Percentiles rank a stretch among this genome's conserved stretches.
Evolutionary conservation across 2,329 filamentous ascomycete genomes (phyloP).

Genomic region (Proliferodiscus dingleyae): DNA sequence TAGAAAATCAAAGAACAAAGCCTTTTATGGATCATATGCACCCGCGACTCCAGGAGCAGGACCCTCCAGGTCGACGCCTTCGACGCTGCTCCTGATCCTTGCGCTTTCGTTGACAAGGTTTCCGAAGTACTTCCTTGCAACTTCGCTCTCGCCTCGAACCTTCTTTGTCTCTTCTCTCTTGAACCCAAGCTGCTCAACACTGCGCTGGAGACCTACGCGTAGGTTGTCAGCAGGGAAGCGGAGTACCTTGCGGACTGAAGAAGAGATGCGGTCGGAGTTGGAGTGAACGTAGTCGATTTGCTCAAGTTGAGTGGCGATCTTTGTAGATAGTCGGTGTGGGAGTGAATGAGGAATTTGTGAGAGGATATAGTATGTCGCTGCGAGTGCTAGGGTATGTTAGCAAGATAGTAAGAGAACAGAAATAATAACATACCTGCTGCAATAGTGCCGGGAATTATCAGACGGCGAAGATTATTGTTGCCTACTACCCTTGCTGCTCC

Average conservation of each 20-base stretch:
- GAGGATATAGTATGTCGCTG: constrained; percentile 75
- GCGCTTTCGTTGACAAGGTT: constrained; percentile 70
- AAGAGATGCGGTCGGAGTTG: constrained; percentile 79
- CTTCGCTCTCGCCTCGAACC: constrained; percentile 75
- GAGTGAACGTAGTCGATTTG: constrained; percentile 88
- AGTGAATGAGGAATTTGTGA: constrained; percentile 85
- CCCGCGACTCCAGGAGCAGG: constrained; percentile 31
- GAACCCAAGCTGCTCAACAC: constrained; percentile 74
- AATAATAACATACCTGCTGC: constrained; percentile 62
- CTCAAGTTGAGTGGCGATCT: constrained; percentile 75
- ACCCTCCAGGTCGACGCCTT: constrained; percentile 32
- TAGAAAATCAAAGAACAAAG: background rate
- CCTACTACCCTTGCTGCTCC: constrained; percentile 77
- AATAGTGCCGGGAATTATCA: constrained; percentile 76
- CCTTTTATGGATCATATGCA: constrained; percentile 26
- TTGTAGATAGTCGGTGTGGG: constrained; percentile 76
- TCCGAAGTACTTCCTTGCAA: constrained; percentile 83
- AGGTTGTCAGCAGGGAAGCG: constrained; percentile 84
- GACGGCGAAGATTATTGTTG: constrained; percentile 70
- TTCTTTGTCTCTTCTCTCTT: constrained; percentile 81
- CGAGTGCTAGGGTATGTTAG: constrained; percentile 53
- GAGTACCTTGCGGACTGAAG: constrained; percentile 82
- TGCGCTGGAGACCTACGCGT: constrained; percentile 74
- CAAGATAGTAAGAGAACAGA: constrained; percentile 8
- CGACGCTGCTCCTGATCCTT: constrained; percentile 40